Evolutionary conservation across 345 rosid genomes (phyloP), one percentile per base, ranked within the genome.

Genomic region (Citrus inodora): DNA sequence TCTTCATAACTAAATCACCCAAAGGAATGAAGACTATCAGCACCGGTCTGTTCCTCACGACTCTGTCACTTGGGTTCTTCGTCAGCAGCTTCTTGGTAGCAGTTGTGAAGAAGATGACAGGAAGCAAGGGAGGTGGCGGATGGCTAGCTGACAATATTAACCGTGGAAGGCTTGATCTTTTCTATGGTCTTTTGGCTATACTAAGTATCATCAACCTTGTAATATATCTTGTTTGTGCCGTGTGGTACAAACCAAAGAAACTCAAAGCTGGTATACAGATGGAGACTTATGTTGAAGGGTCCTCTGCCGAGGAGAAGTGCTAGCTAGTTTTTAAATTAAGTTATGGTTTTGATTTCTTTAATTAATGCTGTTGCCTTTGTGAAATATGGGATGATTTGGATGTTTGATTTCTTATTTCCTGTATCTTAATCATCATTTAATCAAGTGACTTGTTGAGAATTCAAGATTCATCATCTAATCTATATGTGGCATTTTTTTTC

Each of bases 11-110:
- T 6, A 85, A 87, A 60, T 88, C 93, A 9, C 91, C 92, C 1
- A 86, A 89, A 84, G 89, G 93, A 77, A 89, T 89, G 93, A 91
- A 89, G 82, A 91, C 91, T 0, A 87, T 91, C 85, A 89, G 95
- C 89, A 91, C 91, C 0, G 95, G 90, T 11, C 89, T 91, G 46
- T 91, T 88, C 88, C 95, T 91, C 73, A 86, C 93, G 8, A 89
- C 92, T 51, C 81, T 91, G 13, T 81, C 93, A 0, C 87, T 89
- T 17, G 95, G 93, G 53, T 89, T 89, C 89, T 91, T 87, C 60
- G 30, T 89, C 22, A 91, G 93, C 51, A 91, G 90, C 82, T 81
- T 91, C 80, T 79, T 89, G 21, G 95, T 89, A 60, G 82, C 84
- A 51, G 68, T 91, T 4, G 86, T 91, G 77, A 87, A 83, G 84